Conservation (phyloP, 176 grass and related monocot genomes). For the maize (Zea mays) region DNA sequence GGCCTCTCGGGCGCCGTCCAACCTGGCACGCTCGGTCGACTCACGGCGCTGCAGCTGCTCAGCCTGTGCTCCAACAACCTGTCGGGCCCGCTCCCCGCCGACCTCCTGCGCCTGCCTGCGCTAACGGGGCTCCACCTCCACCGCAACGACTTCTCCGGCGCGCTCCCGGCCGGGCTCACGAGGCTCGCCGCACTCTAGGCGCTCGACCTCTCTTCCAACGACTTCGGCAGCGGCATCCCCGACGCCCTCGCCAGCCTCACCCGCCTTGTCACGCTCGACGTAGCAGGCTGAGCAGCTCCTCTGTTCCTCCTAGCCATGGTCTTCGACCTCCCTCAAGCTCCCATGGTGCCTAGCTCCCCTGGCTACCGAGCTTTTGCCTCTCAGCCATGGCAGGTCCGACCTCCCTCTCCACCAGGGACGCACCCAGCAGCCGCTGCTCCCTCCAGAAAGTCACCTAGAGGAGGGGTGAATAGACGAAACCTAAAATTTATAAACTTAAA, state of each 20-base stretch:
- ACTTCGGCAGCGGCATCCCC: conserved; percentile 54
- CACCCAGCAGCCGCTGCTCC: too few species aligned
- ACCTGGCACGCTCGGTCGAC: too few species aligned
- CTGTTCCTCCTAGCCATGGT: too few species aligned
- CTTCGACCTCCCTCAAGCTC: too few species aligned
- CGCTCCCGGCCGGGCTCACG: conserved; percentile 19
- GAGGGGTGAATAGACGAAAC: too few species aligned
- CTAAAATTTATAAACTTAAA: too few species aligned
- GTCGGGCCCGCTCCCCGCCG: conserved; percentile 50
- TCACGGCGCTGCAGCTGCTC: conserved; percentile 76
- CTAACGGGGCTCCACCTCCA: conserved; percentile 89
- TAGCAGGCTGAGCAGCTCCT: too few species aligned
- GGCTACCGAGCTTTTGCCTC: too few species aligned
- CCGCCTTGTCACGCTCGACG: conserved; percentile 58
- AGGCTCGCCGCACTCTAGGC: conserved; percentile 33
- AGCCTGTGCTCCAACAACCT: conserved; percentile 84
- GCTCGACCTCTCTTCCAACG: conserved; percentile 88
- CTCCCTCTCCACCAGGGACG: too few species aligned
- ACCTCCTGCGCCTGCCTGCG: conserved; percentile 48
- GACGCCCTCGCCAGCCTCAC: conserved; percentile 53
- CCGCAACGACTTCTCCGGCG: conserved; percentile 70
- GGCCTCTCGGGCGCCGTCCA: conserved; percentile 60
- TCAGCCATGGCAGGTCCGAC: too few species aligned
- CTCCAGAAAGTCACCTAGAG: too few species aligned
- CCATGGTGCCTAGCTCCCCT: too few species aligned